Percentiles rank a stretch among this genome's conserved stretches.
Conservation (phyloP, 306 rosid species). For the Inga leiocalycina region DNA sequence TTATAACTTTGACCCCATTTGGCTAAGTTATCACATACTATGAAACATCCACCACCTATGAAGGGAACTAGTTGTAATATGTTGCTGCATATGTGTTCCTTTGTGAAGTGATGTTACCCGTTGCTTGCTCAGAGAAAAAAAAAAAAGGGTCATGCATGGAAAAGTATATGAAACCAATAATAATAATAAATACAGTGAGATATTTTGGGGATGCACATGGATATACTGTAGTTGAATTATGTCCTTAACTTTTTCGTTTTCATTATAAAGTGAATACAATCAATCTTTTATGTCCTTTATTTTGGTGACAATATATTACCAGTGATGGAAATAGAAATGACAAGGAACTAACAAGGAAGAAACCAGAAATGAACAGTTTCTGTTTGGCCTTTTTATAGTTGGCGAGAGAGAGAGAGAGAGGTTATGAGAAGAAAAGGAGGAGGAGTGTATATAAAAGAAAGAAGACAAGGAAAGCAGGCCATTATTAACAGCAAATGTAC, state of each 20-base stretch:
- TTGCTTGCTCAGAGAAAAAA: too few species aligned
- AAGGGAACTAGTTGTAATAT: too few species aligned
- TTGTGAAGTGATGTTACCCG: too few species aligned
- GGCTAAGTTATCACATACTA: too few species aligned
- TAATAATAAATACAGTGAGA: background rate
- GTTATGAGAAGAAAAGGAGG: conserved; percentile 12
- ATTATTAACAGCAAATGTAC: conserved; percentile 29
- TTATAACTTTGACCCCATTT: too few species aligned
- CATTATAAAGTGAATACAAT: background rate
- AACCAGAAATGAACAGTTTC: conserved; percentile 55
- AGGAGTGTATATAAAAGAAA: conserved; percentile 21
- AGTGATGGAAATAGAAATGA: conserved; percentile 44
- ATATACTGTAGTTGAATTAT: background rate
- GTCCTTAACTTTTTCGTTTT: background rate
- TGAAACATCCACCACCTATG: too few species aligned
- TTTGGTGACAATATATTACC: conserved; percentile 15
- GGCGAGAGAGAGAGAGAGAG: background rate
- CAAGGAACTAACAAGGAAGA: conserved; percentile 34
- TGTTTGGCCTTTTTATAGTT: conserved; percentile 46
- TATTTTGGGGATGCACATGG: background rate
- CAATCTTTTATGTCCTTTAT: conserved; percentile 34
- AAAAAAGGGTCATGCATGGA: background rate
- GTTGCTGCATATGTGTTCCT: too few species aligned
- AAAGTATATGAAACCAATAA: background rate
- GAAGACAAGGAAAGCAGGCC: conserved; percentile 36